Percentiles rank a stretch among this genome's conserved stretches.
These are phyloP conservation scores for Kodamaea lidongshanica DNA, from an alignment of 805 yeast species.

Conservation along the genomic window DNA sequence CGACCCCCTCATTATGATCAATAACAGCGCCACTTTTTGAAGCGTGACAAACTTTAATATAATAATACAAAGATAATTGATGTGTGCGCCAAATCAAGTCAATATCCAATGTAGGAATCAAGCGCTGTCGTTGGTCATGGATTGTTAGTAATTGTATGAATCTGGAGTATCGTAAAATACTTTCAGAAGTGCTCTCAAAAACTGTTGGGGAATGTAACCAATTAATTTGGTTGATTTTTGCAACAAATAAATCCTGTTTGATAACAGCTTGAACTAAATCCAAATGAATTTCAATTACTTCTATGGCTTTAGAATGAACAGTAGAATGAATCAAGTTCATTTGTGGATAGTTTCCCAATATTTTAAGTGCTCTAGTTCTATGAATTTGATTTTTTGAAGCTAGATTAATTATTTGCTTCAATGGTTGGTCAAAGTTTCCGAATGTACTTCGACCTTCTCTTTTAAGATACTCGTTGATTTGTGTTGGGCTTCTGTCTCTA, in stretches of 20 bases:
- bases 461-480: constrained; percentile 8
- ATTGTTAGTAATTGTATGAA: constrained; percentile 10
- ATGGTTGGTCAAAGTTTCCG: background rate
- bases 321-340: constrained; percentile 13
- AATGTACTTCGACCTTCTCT: background rate
- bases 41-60: constrained; percentile 11
- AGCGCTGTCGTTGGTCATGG: constrained; percentile 5
- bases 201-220: constrained; percentile 14
- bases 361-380: constrained; percentile 1
- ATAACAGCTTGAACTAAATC: constrained; percentile 22
- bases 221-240: constrained; percentile 14
- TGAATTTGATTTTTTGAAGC: constrained; percentile 3
- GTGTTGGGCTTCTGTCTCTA: constrained; percentile 2
- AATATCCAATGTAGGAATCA: constrained; percentile 24
- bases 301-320: constrained; percentile 1
- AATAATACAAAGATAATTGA: constrained; percentile 14
- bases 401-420: constrained; percentile 1
- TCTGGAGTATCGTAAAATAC: constrained; percentile 15
- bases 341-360: constrained; percentile 9
- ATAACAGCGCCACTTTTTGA: constrained; percentile 8
- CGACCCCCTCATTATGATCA: constrained; percentile 24
- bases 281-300: constrained; percentile 9
- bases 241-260: constrained; percentile 18
- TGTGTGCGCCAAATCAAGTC: constrained; percentile 27
- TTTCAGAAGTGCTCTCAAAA: constrained; percentile 9